Evolutionary conservation across 2,329 filamentous ascomycete species (phyloP).

Genomic region (Verticillium dahliae): DNA sequence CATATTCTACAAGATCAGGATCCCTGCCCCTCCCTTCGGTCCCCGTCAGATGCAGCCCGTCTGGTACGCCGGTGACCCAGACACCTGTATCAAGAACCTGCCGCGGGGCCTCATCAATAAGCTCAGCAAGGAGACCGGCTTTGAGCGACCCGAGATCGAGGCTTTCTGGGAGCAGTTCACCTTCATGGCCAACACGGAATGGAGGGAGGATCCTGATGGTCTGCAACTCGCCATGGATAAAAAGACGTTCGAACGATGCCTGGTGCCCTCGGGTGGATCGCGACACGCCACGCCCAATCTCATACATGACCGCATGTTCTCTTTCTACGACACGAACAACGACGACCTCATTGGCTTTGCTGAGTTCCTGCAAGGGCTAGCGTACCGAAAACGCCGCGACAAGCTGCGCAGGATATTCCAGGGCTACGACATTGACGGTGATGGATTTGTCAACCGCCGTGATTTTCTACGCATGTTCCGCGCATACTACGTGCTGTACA

Average conservation of each 20-base stretch:
- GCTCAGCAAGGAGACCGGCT: slow-evolving; percentile 64
- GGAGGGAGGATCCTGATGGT: slow-evolving; percentile 71
- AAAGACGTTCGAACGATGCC: slow-evolving; percentile 84
- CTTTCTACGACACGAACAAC: slow-evolving; percentile 87
- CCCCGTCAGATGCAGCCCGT: slow-evolving; percentile 74
- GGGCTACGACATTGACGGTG: slow-evolving; percentile 84
- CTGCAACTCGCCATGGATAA: slow-evolving; percentile 82
- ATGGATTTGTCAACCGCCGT: slow-evolving; percentile 77
- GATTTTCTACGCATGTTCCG: slow-evolving; percentile 90
- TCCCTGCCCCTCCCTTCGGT: slow-evolving; percentile 80
- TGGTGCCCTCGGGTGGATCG: slow-evolving; percentile 78
- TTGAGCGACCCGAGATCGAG: slow-evolving; percentile 83
- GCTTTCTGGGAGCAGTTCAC: slow-evolving; percentile 96
- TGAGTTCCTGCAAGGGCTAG: slow-evolving; percentile 81
- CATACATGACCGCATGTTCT: slow-evolving; percentile 93
- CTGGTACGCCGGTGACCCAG: slow-evolving; percentile 84
- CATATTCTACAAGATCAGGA: slow-evolving; percentile 91
- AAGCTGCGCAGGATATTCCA: slow-evolving; percentile 71
- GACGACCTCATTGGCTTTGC: slow-evolving; percentile 88
- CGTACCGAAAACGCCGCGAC: slow-evolving; percentile 61
- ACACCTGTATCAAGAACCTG: slow-evolving; percentile 61
- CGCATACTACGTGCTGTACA: slow-evolving; percentile 85
- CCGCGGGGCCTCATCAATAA: slow-evolving; percentile 60
- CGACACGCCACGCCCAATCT: slow-evolving; percentile 76
- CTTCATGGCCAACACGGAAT: slow-evolving; percentile 83